These are phyloP conservation scores for Thozetella sp. DNA, from an alignment of 495 filamentous ascomycete species.

Conservation along the genomic window DNA sequence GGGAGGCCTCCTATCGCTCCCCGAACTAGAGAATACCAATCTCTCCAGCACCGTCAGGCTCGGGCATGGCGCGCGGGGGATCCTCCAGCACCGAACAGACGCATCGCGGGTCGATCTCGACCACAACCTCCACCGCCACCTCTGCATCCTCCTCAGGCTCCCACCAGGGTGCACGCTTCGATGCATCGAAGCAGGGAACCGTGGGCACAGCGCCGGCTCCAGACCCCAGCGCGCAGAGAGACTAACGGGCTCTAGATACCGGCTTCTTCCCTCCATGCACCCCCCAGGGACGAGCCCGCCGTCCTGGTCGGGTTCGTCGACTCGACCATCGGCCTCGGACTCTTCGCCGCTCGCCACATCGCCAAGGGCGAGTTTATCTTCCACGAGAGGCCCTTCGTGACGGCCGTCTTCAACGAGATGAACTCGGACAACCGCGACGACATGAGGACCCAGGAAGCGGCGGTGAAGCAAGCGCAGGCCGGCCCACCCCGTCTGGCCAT, in stretches of 20 bases:
- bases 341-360: slow-evolving; percentile 26
- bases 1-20: too few species aligned
- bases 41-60: too few species aligned
- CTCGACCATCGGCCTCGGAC: slow-evolving; percentile 21
- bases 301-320: slow-evolving; percentile 19
- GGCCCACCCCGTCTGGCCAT: neutral
- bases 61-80: neutral
- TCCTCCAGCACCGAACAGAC: neutral
- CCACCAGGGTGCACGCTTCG: slow-evolving; percentile 17
- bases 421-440: slow-evolving; percentile 8
- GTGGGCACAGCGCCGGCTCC: neutral
- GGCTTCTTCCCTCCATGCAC: slow-evolving; percentile 3
- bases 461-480: slow-evolving; percentile 8
- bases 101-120: neutral
- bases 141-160: neutral
- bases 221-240: neutral
- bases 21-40: too few species aligned
- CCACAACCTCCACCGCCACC: neutral
- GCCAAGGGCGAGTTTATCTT: slow-evolving; percentile 23
- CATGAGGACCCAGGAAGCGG: slow-evolving; percentile 10
- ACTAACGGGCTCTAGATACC: slow-evolving; percentile 15
- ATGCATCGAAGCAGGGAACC: slow-evolving; percentile 22
- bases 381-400: slow-evolving; percentile 22
- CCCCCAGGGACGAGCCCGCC: slow-evolving; percentile 15
- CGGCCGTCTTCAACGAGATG: slow-evolving; percentile 20